These are phyloP conservation scores for Pseudonitzschia pungens DNA, from an alignment of 108 stramenopile species.

Conservation along the genomic window DNA sequence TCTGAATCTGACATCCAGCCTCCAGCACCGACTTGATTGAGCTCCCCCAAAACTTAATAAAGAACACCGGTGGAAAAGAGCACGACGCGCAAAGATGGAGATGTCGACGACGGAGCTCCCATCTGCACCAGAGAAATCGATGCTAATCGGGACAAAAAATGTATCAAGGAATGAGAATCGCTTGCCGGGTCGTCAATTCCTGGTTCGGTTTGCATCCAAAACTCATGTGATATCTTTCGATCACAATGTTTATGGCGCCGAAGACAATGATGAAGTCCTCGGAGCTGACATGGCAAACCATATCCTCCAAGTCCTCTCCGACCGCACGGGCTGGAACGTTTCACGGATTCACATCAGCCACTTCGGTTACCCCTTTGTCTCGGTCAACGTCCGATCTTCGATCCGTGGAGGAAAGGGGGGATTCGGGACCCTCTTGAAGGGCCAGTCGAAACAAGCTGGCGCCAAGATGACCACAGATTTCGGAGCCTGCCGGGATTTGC, in stretches of 20 bases:
- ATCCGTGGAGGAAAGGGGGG: conserved; percentile 88
- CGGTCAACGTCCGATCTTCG: conserved; percentile 5
- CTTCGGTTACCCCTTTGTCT: conserved; percentile 15
- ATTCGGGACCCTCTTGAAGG: conserved; percentile 94
- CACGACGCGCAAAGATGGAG: neutral
- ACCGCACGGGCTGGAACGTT: conserved; percentile 19
- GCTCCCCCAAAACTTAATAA: neutral
- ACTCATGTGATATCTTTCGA: conserved; percentile 4
- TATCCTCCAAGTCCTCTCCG: conserved; percentile 8
- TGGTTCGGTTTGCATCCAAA: conserved; percentile 12
- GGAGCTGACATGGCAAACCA: neutral
- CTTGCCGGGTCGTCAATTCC: neutral
- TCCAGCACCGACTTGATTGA: no score
- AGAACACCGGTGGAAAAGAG: neutral
- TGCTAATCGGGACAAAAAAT: neutral
- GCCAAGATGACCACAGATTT: conserved; percentile 92
- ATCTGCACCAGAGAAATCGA: no score
- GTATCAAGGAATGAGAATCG: neutral
- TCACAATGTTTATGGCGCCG: neutral
- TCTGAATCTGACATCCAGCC: no score
- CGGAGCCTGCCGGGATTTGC: conserved; percentile 97
- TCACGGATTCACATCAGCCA: neutral
- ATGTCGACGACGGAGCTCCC: neutral
- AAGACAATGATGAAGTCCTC: neutral
- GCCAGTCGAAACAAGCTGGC: conserved; percentile 88